Evolutionary conservation across 345 rosid species (phyloP).

Genomic region (Brassica carinata): DNA sequence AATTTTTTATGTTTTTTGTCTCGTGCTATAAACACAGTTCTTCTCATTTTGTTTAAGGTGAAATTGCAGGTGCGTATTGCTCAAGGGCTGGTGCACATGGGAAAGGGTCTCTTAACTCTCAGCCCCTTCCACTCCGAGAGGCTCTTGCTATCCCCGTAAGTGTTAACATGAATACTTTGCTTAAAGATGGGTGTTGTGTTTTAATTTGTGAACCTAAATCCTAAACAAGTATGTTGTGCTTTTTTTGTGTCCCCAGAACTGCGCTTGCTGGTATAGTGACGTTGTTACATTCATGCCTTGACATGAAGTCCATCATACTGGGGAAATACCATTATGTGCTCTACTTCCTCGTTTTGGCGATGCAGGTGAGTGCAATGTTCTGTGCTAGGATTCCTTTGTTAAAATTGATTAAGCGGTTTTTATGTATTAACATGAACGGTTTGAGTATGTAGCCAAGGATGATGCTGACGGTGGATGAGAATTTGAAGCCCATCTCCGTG

Average conservation of each 20-base stretch:
- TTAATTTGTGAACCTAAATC: background rate
- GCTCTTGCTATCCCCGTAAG: background rate
- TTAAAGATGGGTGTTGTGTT: conserved; percentile 23
- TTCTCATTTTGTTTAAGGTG: background rate
- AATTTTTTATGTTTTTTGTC: conserved; percentile 38
- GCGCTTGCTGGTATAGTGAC: conserved; percentile 92
- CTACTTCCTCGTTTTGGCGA: conserved; percentile 90
- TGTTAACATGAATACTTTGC: background rate
- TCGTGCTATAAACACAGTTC: background rate
- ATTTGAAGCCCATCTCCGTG: conserved; percentile 81
- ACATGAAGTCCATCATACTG: conserved; percentile 77
- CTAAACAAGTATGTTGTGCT: conserved; percentile 5
- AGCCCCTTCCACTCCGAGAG: background rate
- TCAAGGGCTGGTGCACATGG: background rate
- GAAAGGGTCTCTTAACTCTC: conserved; percentile 66
- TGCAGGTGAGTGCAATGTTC: conserved; percentile 62
- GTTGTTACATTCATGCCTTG: conserved; percentile 83
- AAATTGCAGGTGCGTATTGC: background rate
- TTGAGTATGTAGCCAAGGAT: conserved; percentile 78
- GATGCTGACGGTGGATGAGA: conserved; percentile 84
- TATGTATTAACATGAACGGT: background rate
- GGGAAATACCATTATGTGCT: conserved; percentile 92
- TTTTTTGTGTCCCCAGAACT: conserved; percentile 45
- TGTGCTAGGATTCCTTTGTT: background rate
- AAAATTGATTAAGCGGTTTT: background rate